These are phyloP conservation scores for Madurella fahalii DNA, from an alignment of 2,329 filamentous ascomycete species.

Conservation along the genomic window DNA sequence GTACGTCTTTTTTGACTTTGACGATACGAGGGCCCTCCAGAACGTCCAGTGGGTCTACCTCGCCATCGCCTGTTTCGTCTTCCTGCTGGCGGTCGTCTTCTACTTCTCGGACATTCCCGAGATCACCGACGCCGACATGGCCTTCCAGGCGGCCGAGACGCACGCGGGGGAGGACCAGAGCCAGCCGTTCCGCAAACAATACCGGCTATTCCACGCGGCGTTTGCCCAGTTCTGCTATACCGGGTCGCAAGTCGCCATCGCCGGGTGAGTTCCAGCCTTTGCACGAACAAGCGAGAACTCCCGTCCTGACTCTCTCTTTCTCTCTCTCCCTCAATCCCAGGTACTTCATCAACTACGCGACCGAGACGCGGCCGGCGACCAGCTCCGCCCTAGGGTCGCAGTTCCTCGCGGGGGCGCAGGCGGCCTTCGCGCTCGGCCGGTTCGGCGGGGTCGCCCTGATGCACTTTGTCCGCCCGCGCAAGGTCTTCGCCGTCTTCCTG, in stretches of 20 bases:
- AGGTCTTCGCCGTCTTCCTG: conserved; percentile 64
- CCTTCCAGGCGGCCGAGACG: conserved; percentile 52
- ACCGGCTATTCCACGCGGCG: conserved; percentile 70
- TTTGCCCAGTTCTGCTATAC: conserved; percentile 76
- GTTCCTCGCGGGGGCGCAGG: conserved; percentile 71
- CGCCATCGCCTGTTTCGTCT: conserved; percentile 68
- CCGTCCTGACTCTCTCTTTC: neutral
- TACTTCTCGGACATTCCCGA: conserved; percentile 66
- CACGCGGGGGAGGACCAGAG: conserved; percentile 49
- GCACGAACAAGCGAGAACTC: no score
- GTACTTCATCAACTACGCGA: conserved; percentile 73
- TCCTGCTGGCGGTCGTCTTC: conserved; percentile 61
- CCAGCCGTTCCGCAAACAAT: conserved; percentile 65
- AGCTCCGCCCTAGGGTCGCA: conserved; percentile 53
- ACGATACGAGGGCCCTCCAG: conserved; percentile 52
- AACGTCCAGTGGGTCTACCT: conserved; percentile 77
- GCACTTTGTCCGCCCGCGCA: conserved; percentile 61
- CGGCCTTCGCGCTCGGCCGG: conserved; percentile 66
- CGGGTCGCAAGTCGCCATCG: conserved; percentile 65
- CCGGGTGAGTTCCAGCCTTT: conserved; percentile 29
- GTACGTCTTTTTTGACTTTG: conserved; percentile 66
- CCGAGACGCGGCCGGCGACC: conserved; percentile 54
- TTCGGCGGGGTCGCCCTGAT: conserved; percentile 66
- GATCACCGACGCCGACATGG: conserved; percentile 67
- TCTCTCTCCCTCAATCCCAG: no score